phyloP scores from a whole-genome alignment of 768 basidiomycete species.

The Tremella mesenterica region DNA sequence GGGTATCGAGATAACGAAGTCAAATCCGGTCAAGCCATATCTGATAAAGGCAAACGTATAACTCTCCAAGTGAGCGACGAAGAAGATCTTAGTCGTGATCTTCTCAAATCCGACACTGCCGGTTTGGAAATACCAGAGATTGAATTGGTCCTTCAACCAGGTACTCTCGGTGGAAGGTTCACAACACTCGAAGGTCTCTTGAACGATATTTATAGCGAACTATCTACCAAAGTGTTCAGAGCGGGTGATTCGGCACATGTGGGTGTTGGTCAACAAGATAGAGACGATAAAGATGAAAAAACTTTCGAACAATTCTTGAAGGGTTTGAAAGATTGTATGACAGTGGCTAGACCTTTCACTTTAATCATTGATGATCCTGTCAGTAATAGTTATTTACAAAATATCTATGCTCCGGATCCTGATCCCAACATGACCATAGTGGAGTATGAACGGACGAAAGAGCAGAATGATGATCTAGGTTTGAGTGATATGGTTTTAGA shows the following conservation, averaged over 20 bases:
- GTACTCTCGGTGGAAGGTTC: conserved; percentile 93
- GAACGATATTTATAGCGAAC: conserved; percentile 87
- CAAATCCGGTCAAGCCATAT: conserved; percentile 85
- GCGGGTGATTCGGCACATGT: conserved; percentile 47
- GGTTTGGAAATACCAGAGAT: conserved; percentile 89
- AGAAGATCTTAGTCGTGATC: conserved; percentile 85
- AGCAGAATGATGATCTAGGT: conserved; percentile 92
- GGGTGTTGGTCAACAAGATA: conserved; percentile 40
- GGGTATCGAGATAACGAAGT: conserved; percentile 98
- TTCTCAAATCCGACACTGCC: conserved; percentile 94
- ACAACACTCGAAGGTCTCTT: conserved; percentile 94
- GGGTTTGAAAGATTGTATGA: conserved; percentile 54
- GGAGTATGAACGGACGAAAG: conserved; percentile 70
- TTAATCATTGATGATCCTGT: conserved; percentile 91
- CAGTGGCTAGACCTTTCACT: conserved; percentile 71
- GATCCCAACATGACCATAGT: conserved; percentile 87
- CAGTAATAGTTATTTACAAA: conserved; percentile 91
- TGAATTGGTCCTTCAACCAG: conserved; percentile 78
- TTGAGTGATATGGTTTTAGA: conserved; percentile 49
- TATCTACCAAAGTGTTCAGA: conserved; percentile 75
- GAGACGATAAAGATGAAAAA: conserved; percentile 46
- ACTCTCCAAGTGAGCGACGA: conserved; percentile 80
- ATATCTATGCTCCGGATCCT: conserved; percentile 91
- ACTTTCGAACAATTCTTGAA: conserved; percentile 70
- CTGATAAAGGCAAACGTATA: conserved; percentile 75